Percentiles rank a stretch among this genome's conserved stretches.
Evolutionary conservation across 2,329 filamentous ascomycete genomes (phyloP).

Genomic region (Verruconis gallopava): DNA sequence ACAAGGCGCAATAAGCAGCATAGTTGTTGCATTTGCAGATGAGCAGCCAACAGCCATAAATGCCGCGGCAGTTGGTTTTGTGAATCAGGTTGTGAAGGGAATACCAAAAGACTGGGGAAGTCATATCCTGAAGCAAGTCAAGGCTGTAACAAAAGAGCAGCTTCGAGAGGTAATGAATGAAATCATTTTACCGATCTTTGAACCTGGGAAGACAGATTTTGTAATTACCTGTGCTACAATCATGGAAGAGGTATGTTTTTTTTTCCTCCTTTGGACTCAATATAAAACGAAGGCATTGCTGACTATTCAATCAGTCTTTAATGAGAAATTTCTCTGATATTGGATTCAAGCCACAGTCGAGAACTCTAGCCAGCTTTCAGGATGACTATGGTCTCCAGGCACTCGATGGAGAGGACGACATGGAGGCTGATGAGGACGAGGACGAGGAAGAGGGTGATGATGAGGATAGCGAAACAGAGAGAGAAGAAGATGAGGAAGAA

Average conservation of each 20-base stretch:
- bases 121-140: constrained; percentile 62
- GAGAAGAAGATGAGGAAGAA: constrained; percentile 22
- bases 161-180: constrained; percentile 62
- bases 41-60: constrained; percentile 75
- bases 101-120: constrained; percentile 67
- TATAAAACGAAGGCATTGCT: constrained; percentile 9
- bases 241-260: constrained; percentile 61
- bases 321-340: constrained; percentile 58
- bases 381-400: constrained; percentile 73
- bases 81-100: constrained; percentile 64
- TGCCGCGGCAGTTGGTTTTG: constrained; percentile 73
- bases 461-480: constrained; percentile 39
- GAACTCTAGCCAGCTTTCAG: constrained; percentile 66
- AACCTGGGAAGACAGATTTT: constrained; percentile 66
- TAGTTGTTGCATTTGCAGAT: constrained; percentile 76
- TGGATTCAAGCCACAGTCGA: constrained; percentile 68
- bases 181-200: constrained; percentile 68
- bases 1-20: constrained; percentile 79
- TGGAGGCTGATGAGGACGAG: constrained; percentile 45
- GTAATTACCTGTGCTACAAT: constrained; percentile 78
- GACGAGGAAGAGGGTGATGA: constrained; percentile 34
- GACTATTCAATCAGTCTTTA: constrained; percentile 45
- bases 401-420: constrained; percentile 46
- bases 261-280: constrained; percentile 5
- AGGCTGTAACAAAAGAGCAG: constrained; percentile 61